phyloP scores from a whole-genome alignment of 352 stramenopile species.

The Stephanocyclus meneghinianus region DNA sequence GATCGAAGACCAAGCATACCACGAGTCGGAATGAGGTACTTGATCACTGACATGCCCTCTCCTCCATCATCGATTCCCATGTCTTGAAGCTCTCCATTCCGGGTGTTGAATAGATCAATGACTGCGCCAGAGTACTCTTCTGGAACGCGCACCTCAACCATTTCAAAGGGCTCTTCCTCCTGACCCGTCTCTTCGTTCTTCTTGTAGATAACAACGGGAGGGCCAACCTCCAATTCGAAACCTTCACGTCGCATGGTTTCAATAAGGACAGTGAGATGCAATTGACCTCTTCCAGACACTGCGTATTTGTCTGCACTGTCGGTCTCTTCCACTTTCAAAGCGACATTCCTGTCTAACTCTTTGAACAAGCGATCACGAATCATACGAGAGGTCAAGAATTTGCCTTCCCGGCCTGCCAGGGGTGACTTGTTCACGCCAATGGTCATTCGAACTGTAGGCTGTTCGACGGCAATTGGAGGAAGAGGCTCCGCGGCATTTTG shows the following conservation, averaged over 20 bases:
- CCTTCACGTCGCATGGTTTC: slow-evolving; percentile 99
- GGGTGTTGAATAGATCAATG: slow-evolving; percentile 92
- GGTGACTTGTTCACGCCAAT: slow-evolving; percentile 98
- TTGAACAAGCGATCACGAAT: slow-evolving; percentile 96
- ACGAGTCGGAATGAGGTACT: slow-evolving; percentile 90
- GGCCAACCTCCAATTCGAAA: slow-evolving; percentile 97
- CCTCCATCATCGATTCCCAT: slow-evolving; percentile 86
- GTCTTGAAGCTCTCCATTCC: slow-evolving; percentile 92
- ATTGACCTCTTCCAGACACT: slow-evolving; percentile 95
- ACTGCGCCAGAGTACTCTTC: slow-evolving; percentile 94
- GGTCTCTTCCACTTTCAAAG: slow-evolving; percentile 88
- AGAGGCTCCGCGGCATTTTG: slow-evolving; percentile 77
- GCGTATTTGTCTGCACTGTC: slow-evolving; percentile 92
- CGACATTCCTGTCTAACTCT: slow-evolving; percentile 97
- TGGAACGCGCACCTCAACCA: slow-evolving; percentile 88
- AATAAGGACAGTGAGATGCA: slow-evolving; percentile 98
- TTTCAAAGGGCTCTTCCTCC: slow-evolving; percentile 79
- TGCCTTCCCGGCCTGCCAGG: slow-evolving; percentile 95
- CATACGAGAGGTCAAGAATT: slow-evolving; percentile 96
- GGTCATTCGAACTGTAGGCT: slow-evolving; percentile 97
- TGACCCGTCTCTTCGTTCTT: slow-evolving; percentile 82
- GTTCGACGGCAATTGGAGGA: slow-evolving; percentile 86
- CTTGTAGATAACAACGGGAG: slow-evolving; percentile 96
- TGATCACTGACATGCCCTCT: slow-evolving; percentile 91
- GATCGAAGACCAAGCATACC: slow-evolving; percentile 97